Conservation (phyloP, 1,139 yeast species). For the Pneumocystis oryctolagi region DNA sequence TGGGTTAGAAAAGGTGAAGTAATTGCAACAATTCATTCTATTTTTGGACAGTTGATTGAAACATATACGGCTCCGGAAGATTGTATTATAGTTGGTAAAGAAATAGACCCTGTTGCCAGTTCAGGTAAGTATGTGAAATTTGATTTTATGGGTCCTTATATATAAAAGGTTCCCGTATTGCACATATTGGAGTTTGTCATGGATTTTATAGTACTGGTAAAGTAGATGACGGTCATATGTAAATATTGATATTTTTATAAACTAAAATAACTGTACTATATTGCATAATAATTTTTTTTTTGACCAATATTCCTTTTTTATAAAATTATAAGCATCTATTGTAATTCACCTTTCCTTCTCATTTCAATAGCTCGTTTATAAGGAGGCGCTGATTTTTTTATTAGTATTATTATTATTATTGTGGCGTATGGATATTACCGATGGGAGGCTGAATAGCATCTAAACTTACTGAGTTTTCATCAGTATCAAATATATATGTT, state of each 20-base stretch:
- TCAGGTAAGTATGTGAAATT: not conserved
- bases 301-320: not conserved
- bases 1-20: not conserved
- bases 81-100: not conserved
- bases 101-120: not conserved
- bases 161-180: not conserved
- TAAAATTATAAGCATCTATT: not conserved
- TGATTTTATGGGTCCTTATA: not conserved
- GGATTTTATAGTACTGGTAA: not conserved
- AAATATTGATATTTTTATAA: not conserved
- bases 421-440: not conserved
- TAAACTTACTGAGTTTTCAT: not conserved
- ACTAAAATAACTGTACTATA: not conserved
- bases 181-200: not conserved
- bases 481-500: not conserved
- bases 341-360: not conserved
- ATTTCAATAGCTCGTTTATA: not conserved
- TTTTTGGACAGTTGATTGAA: not conserved
- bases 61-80: not conserved
- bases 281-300: not conserved
- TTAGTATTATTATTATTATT: not conserved
- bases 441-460: not conserved
- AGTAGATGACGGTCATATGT: not conserved
- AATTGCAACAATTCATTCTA: not conserved
- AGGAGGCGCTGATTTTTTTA: not conserved